phyloP scores from a whole-genome alignment of 495 filamentous ascomycete species.

The Neurospora sp. region DNA sequence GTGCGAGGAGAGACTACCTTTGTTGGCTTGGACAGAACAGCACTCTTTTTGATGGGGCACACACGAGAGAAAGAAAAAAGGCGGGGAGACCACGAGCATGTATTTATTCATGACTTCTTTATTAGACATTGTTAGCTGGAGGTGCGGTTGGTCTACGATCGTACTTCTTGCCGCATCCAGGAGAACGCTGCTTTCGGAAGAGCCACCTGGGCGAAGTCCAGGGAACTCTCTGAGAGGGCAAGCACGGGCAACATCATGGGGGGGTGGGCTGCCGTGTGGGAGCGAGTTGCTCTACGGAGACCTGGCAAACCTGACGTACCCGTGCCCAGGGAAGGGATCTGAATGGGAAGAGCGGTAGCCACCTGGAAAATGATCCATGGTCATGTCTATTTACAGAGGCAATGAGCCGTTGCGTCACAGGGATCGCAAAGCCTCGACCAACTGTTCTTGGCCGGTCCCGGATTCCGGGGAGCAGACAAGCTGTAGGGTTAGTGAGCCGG shows the following conservation, averaged over 20 bases:
- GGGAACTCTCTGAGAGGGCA: not conserved
- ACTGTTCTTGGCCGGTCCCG: not conserved
- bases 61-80: not conserved
- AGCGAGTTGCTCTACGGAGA: not conserved
- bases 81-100: not conserved
- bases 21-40: not conserved
- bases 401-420: not conserved
- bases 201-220: not conserved
- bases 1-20: not conserved
- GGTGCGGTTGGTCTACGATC: not conserved
- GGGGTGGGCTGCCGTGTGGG: not conserved
- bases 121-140: not conserved
- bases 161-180: not conserved
- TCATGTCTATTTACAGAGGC: not conserved
- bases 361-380: not conserved
- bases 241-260: not conserved
- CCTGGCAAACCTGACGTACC: not conserved
- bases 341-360: not conserved
- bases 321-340: not conserved
- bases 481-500: not conserved
- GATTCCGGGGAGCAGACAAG: not conserved
- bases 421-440: not conserved
- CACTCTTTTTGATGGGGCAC: not conserved
- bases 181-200: not conserved
- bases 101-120: not conserved